phyloP scores from a whole-genome alignment of 1,139 yeast genomes.

The Magnusiomyces paraingens region DNA sequence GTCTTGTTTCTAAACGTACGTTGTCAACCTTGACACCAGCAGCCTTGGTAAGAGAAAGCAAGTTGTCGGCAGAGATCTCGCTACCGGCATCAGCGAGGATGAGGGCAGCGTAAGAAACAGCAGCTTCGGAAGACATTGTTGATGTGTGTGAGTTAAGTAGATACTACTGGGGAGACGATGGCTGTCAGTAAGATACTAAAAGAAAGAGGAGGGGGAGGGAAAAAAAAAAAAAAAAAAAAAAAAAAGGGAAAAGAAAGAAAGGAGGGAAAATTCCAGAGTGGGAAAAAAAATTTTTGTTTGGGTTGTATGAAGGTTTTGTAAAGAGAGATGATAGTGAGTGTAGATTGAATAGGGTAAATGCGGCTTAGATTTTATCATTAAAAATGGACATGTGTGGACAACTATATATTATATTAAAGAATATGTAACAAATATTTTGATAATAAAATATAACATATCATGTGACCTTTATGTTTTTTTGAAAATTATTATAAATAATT shows the following conservation, averaged over 20 bases:
- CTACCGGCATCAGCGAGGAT: slow-evolving; percentile 94
- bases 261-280: neutral
- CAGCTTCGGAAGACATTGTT: slow-evolving; percentile 33
- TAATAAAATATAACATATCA: neutral
- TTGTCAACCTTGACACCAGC: slow-evolving; percentile 82
- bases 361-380: no score
- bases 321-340: no score
- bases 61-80: slow-evolving; percentile 86
- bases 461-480: neutral
- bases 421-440: neutral
- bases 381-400: neutral
- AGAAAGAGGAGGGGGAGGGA: neutral
- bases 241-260: neutral
- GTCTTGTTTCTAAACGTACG: slow-evolving; percentile 42
- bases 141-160: slow-evolving; percentile 9
- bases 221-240: neutral
- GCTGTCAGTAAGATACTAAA: neutral
- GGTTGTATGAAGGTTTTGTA: no score
- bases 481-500: no score
- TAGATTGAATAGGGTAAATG: no score
- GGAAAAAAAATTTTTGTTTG: neutral
- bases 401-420: neutral
- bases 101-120: slow-evolving; percentile 66
- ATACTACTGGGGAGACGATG: neutral
- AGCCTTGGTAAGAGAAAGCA: slow-evolving; percentile 73